Conservation (phyloP, 352 stramenopile genomes). For the Discostella stelligera region DNA sequence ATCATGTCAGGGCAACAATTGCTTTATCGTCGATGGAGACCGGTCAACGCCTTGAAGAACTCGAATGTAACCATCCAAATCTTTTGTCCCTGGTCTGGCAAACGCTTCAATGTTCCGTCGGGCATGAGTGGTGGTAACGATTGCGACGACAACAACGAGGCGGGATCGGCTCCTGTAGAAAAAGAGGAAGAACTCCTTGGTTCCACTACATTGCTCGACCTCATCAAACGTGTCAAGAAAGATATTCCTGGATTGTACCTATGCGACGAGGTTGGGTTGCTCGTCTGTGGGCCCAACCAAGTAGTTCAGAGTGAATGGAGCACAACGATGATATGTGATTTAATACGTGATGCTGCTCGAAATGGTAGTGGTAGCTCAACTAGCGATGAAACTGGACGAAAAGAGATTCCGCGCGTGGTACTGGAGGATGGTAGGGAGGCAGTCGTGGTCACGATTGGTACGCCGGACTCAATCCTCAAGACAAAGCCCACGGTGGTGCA, state of each 20-base stretch:
- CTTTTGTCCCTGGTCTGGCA: constrained; percentile 16
- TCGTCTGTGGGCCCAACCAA: constrained; percentile 15
- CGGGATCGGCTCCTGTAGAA: not conserved
- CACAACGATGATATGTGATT: constrained; percentile 23
- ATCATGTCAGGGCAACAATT: not conserved
- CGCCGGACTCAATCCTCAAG: not conserved
- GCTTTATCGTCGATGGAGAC: constrained; percentile 15
- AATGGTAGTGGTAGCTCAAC: not conserved
- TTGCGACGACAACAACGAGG: not conserved
- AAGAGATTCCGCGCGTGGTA: constrained; percentile 16
- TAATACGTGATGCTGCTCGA: constrained; percentile 16
- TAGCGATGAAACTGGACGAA: not conserved
- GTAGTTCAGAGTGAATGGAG: constrained; percentile 21
- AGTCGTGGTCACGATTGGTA: constrained; percentile 32
- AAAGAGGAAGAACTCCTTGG: constrained; percentile 13
- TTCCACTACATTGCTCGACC: constrained; percentile 25
- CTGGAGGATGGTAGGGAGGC: constrained; percentile 37
- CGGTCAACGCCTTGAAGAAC: constrained; percentile 21
- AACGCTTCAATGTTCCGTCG: constrained; percentile 18
- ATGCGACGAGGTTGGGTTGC: constrained; percentile 13
- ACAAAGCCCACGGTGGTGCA: constrained; percentile 31
- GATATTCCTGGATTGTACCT: constrained; percentile 36
- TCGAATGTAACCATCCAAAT: constrained; percentile 16
- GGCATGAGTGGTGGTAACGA: too few relatives aligned
- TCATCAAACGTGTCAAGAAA: constrained; percentile 28